Base-by-base conservation (phyloP, 2,329 filamentous ascomycete species). In the Thielaviopsis musarum region DNA sequence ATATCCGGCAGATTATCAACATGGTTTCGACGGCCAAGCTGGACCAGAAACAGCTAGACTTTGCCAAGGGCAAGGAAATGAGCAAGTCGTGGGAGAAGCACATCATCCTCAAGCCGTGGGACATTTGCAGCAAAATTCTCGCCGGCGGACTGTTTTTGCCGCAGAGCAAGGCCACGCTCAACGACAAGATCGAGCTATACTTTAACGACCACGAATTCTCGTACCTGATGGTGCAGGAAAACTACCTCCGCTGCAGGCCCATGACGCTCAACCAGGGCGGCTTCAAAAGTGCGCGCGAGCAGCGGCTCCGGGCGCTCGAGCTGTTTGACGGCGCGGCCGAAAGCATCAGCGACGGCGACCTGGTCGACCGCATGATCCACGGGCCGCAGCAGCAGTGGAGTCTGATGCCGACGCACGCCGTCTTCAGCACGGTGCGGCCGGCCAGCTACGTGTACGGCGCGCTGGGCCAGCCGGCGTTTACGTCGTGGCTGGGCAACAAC, bases 191-290 rank as follows among this genome's bases (percentile, higher is more conserved):
- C 63, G 91, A 98, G 72, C 81, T 98, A 1, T 98, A 98, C 71
- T 98, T 98, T 77, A 97, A 98, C 70, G 93, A 98, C 66, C 93
- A 98, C 68, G 93, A 98, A 66, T 95, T 97, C 73, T 96, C 90
- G 67, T 93, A 85, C 67, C 76, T 98, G 58, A 97, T 98, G 93
- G 83, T 98, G 54, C 93, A 98, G 69, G 94, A 98, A 70, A 98
- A 98, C 68, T 98, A 98, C 66, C 77, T 98, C 13, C 85, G 83
- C 63, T 90, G 89, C 1, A 88, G 84, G 62, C 93, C 93, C 2
- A 77, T 83, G 62, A 77, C 71, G 4, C 74, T 87, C 3, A 79
- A 75, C 62, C 77, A 75, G 56, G 73, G 74, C 54, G 72, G 74
- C 21, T 85, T 83, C 68, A 69, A 60, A 4, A 76, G 75, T 48